phyloP scores from a whole-genome alignment of 305 asterid species.

The Fraxinus paxiana region DNA sequence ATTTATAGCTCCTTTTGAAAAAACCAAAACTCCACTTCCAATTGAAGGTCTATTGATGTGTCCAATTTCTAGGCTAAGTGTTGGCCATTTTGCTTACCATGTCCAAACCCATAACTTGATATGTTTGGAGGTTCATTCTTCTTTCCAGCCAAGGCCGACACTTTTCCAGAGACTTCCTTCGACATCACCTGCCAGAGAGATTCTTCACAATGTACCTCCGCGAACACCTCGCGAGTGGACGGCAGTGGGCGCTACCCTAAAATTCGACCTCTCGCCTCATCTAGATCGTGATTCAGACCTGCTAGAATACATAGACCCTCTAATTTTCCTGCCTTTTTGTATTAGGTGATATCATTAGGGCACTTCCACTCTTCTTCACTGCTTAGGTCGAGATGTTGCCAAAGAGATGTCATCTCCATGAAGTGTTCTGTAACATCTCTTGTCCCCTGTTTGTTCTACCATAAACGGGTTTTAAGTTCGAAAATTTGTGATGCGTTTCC shows the following conservation, averaged over 20 bases:
- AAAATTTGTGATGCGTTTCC: background rate
- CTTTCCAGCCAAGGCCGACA: no score
- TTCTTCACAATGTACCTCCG: background rate
- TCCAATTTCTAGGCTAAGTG: no score
- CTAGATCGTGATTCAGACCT: background rate
- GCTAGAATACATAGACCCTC: background rate
- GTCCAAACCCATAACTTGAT: no score
- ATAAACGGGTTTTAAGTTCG: background rate
- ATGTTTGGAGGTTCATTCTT: no score
- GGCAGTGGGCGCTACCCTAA: background rate
- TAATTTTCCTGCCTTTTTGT: background rate
- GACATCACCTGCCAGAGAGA: background rate
- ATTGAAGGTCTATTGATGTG: no score
- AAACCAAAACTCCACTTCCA: no score
- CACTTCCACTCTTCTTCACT: background rate
- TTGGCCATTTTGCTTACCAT: no score
- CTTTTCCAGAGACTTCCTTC: no score
- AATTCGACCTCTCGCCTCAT: background rate
- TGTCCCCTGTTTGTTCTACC: background rate
- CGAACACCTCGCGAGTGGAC: background rate
- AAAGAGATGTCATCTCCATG: background rate
- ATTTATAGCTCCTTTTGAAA: no score
- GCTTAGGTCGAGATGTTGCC: background rate
- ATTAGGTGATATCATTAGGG: no score
- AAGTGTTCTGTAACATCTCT: background rate